A percentile compares a stretch with the other conserved stretches of the same genome.
Conservation (phyloP, 2,329 filamentous ascomycete genomes). For the Calonectria ilicicola region DNA sequence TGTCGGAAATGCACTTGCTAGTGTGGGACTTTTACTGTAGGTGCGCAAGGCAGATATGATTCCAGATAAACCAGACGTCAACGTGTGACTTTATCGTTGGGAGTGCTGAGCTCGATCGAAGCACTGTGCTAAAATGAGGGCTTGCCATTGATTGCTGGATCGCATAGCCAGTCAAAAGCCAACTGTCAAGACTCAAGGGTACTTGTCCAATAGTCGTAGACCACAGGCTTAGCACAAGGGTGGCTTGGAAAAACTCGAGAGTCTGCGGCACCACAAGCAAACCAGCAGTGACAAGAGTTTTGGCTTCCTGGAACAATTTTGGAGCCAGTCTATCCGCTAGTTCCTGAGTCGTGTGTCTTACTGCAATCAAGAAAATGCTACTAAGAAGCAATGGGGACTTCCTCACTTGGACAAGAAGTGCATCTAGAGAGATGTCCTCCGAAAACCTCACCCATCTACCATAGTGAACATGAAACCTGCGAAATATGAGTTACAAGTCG, state of each 20-base stretch:
- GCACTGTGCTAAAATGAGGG: not conserved
- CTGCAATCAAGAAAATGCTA: not conserved
- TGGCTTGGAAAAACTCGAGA: not conserved
- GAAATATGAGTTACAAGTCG: not conserved
- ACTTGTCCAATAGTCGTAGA: not conserved
- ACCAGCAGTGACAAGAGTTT: not conserved
- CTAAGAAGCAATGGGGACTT: not conserved
- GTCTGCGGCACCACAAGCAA: not conserved
- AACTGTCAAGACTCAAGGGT: not conserved
- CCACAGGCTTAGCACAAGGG: not conserved
- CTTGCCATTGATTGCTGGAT: not conserved
- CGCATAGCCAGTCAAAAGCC: not conserved
- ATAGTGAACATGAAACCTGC: conserved; percentile 42
- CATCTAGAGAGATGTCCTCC: conserved; percentile 20
- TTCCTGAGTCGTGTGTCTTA: not conserved
- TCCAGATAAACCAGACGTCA: conserved; percentile 43
- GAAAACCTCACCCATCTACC: conserved; percentile 43
- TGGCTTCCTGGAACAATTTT: not conserved
- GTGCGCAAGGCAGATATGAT: conserved; percentile 43
- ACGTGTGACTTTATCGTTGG: not conserved
- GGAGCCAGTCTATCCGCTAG: not conserved
- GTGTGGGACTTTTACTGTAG: conserved; percentile 35
- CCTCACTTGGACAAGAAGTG: not conserved
- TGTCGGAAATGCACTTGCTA: too few species aligned
- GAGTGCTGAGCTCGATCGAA: not conserved